A percentile compares a stretch with the other conserved stretches of the same genome.
These are phyloP conservation scores for Niebla homalea DNA, from an alignment of 495 filamentous ascomycete species.

Conservation along the genomic window DNA sequence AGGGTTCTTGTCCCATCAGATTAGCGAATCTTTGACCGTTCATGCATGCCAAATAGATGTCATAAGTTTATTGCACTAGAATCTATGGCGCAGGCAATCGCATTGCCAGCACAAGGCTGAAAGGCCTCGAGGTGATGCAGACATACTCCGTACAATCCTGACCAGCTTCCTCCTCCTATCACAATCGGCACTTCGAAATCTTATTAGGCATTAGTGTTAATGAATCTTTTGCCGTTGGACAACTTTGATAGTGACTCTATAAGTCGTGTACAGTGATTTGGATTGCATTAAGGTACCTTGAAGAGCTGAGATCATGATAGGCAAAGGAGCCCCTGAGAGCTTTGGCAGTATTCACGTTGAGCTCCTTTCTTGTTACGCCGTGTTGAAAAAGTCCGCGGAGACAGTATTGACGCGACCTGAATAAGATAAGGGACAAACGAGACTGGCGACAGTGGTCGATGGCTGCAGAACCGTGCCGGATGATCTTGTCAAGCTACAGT, in stretches of 20 bases:
- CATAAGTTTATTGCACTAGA: too few species aligned
- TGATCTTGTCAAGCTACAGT: constrained; percentile 13
- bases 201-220: constrained; percentile 20
- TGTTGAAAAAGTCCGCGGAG: constrained; percentile 27
- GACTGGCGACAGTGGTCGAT: constrained; percentile 16
- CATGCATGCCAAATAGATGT: too few species aligned
- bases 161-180: too few species aligned
- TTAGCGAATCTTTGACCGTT: too few species aligned
- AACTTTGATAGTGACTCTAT: constrained; percentile 21
- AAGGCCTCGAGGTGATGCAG: too few species aligned
- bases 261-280: constrained; percentile 13
- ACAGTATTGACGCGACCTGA: constrained; percentile 13
- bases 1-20: too few species aligned
- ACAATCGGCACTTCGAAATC: too few species aligned
- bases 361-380: constrained; percentile 23
- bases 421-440: constrained; percentile 10
- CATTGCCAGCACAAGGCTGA: too few species aligned
- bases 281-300: neutral
- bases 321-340: constrained; percentile 21
- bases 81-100: too few species aligned
- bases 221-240: constrained; percentile 18
- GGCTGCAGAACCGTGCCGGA: constrained; percentile 19
- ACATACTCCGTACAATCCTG: too few species aligned
- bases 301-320: neutral
- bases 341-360: constrained; percentile 23